Conservation (phyloP, 345 rosid genomes). For the Aquilaria malaccensis region DNA sequence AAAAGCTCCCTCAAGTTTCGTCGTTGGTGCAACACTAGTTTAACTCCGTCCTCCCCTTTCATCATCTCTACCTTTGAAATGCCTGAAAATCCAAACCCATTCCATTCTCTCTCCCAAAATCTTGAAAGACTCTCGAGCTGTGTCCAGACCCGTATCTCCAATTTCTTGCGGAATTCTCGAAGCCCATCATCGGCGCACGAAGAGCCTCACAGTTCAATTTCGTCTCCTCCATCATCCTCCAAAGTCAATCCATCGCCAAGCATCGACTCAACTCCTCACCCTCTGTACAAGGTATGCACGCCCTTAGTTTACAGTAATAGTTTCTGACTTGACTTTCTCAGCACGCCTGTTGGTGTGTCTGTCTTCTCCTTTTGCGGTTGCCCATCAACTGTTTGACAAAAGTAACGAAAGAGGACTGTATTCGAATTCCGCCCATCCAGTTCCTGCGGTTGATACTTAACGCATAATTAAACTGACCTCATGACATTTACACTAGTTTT, state of each 20-base stretch:
- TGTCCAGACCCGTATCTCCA: constrained; percentile 50
- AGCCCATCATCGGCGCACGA: constrained; percentile 11
- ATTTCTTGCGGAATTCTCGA: constrained; percentile 23
- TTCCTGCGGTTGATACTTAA: background rate
- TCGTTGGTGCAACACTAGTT: background rate
- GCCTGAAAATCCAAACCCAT: constrained; percentile 59
- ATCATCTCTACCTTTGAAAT: constrained; percentile 12
- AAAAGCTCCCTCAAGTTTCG: no score
- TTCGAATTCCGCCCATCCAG: background rate
- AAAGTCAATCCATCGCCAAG: constrained; percentile 13
- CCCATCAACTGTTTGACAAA: constrained; percentile 39
- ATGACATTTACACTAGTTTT: no score
- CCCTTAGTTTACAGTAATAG: background rate
- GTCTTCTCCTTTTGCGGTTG: background rate
- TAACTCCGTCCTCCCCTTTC: background rate
- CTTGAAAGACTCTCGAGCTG: constrained; percentile 39
- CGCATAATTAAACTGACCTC: no score
- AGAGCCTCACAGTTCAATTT: constrained; percentile 25
- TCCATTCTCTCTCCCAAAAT: constrained; percentile 37
- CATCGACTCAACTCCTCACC: constrained; percentile 13
- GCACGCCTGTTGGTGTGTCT: no score
- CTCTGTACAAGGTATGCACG: constrained; percentile 36
- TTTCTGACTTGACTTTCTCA: background rate
- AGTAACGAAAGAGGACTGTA: constrained; percentile 22
- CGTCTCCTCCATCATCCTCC: constrained; percentile 28